Evolutionary conservation across 1,284 basidiomycete genomes (phyloP), one percentile per base, ranked within the genome.

Genomic region (Irpex sp.): DNA sequence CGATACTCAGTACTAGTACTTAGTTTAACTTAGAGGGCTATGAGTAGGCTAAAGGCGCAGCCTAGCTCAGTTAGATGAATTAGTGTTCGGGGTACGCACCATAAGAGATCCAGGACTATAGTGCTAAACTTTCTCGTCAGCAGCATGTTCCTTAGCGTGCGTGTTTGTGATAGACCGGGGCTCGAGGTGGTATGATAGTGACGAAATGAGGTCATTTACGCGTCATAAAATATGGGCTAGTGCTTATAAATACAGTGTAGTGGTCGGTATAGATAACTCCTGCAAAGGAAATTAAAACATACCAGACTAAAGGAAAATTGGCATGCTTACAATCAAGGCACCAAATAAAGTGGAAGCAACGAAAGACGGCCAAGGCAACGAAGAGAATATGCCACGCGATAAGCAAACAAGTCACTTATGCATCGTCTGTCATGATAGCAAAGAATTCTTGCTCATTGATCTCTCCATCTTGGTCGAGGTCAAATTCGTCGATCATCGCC

Each of bases 401-500:
- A 34, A 13, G 55, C 2, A 57, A n/a, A 21, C 15, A 3, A 21
- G 21, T 26, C 5, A 26, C 44, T 69, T 74, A 91, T 75, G 87
- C 82, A 65, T 97, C 96, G 78, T 98, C 96, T 59, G 94, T 93
- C 96, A 98, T 97, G 76, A 98, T 98, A 56, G 93, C 91, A 69
- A 94, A 88, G 77, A 97, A 96, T 80, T 97, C 94, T 74, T 92
- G 87, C 74, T 96, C 92, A 75, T 90, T 96, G 75, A 99, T 99
- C 79, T 97, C 96, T 21, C 96, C 96, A 71, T 99, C 97, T 76
- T 97, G 92, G 79, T 99, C 97, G 44, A 99, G 86, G 77, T 99
- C 97, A 73, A 99, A 99, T 79, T 99, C 97, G 73, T 99, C 97
- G 72, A 99, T 99, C 97, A 99, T 99, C 19, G 97, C 97, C 88